A percentile compares a stretch with the other conserved stretches of the same genome.
Conservation (phyloP, 2,329 filamentous ascomycete genomes). For the Lecanoromycetidae sp. region DNA sequence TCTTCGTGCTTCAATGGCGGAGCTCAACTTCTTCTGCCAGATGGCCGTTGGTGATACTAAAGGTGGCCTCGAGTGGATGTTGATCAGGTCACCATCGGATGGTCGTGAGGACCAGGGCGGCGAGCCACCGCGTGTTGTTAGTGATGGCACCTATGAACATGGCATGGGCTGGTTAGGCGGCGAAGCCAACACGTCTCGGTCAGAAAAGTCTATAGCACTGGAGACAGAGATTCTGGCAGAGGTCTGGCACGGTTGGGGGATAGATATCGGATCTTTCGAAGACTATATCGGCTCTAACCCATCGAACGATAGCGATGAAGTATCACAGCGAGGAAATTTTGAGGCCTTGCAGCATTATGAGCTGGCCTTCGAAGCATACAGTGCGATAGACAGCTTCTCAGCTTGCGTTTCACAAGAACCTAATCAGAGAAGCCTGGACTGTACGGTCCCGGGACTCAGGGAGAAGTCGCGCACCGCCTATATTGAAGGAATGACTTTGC, state of each 20-base stretch:
- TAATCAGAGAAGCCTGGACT: slow-evolving; percentile 43
- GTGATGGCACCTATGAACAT: slow-evolving; percentile 60
- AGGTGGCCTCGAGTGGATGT: slow-evolving; percentile 82
- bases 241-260: slow-evolving; percentile 52
- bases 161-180: slow-evolving; percentile 68
- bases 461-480: slow-evolving; percentile 44
- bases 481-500: slow-evolving; percentile 40
- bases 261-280: slow-evolving; percentile 9
- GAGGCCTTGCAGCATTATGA: slow-evolving; percentile 41
- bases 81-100: slow-evolving; percentile 62
- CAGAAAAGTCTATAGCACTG: slow-evolving; percentile 30
- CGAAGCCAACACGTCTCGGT: slow-evolving; percentile 39
- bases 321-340: slow-evolving; percentile 17
- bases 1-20: slow-evolving; percentile 66
- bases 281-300: not conserved
- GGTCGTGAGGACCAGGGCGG: slow-evolving; percentile 56
- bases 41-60: slow-evolving; percentile 83
- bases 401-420: slow-evolving; percentile 27
- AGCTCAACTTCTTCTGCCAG: slow-evolving; percentile 95
- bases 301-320: not conserved
- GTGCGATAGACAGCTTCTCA: slow-evolving; percentile 52
- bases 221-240: slow-evolving; percentile 55
- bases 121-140: slow-evolving; percentile 63
- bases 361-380: slow-evolving; percentile 47
- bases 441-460: slow-evolving; percentile 47